Base-by-base conservation (phyloP, 345 rosid genomes). In the Populus nigra region DNA sequence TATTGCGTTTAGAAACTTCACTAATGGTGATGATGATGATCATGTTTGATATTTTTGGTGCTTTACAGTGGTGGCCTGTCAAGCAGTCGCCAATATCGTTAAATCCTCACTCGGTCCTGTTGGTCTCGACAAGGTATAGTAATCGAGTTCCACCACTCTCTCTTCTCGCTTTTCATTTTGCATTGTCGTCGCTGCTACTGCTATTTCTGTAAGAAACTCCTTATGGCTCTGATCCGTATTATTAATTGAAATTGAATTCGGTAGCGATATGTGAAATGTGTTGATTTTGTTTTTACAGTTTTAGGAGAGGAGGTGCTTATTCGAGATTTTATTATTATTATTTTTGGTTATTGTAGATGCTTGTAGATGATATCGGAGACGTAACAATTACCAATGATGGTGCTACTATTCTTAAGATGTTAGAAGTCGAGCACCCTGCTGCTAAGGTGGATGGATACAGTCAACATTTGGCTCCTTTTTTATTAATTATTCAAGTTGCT, bases 341-440 rank as follows among this genome's bases (percentile, higher is more conserved):
- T 38, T 4, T 38, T 79, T 79, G 69, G 18, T 17, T 18, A 27
- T 67, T 61, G 50, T 76, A 96, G 99, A 94, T 94, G 99, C 85
- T 94, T 61, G 99, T 96, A 65, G 98, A 96, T 88, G 98, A 96
- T 82, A 91, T 92, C 73, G 95, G 99, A 70, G 99, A 96, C 73
- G 97, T 94, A 38, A 92, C 97, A 17, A 94, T 96, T 66, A 96
- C 99, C 9, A 91, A 94, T 76, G 99, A 96, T 45, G 98, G 99
- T 78, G 98, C 97, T 23, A 96, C 99, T 2, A 91, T 96, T 73
- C 91, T 96, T 38, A 91, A 93, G 84, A 93, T 94, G 98, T 73
- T 94, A 79, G 98, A 96, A 78, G 97, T 94, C 61, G 98, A 96
- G 86, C 99, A 92, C 84, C 98, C 99, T 3, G 97, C 99, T 83